Evolutionary conservation across 495 filamentous ascomycete genomes (phyloP).

Genomic region (Melanomma pulvis-pyrius): DNA sequence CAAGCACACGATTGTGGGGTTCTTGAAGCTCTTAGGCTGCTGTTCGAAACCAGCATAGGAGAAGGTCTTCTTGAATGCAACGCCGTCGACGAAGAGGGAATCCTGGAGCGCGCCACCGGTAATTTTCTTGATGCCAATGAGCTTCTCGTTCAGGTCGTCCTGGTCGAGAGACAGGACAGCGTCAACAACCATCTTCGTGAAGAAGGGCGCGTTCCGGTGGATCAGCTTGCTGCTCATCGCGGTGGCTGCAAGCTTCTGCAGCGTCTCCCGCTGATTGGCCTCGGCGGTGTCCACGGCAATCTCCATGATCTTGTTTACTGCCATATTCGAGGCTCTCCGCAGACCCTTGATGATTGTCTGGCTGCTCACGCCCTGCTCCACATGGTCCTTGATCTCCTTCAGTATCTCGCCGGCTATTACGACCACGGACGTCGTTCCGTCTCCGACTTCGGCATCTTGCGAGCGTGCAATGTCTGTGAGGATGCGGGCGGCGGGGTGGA

Average conservation of each 20-base stretch:
- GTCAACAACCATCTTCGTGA: conserved; percentile 99
- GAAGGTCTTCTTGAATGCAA: conserved; percentile 99
- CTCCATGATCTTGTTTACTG: conserved; percentile 98
- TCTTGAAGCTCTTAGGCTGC: conserved; percentile 91
- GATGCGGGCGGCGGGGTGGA: conserved; percentile 96
- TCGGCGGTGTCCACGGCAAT: conserved; percentile 88
- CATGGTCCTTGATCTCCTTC: conserved; percentile 91
- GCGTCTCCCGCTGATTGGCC: conserved; percentile 83
- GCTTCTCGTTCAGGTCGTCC: conserved; percentile 93
- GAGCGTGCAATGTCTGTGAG: conserved; percentile 97
- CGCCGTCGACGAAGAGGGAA: conserved; percentile 95
- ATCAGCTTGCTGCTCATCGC: conserved; percentile 99
- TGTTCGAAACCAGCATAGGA: conserved; percentile 99
- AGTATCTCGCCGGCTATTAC: conserved; percentile 94
- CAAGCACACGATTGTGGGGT: conserved; percentile 93
- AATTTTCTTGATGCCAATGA: conserved; percentile 97
- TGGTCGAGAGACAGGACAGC: conserved; percentile 97
- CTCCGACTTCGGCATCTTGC: conserved; percentile 98
- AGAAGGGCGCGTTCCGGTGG: conserved; percentile 94
- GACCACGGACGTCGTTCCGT: conserved; percentile 96
- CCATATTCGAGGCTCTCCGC: conserved; percentile 84
- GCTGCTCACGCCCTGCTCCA: conserved; percentile 95
- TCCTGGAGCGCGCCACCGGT: conserved; percentile 96
- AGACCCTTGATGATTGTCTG: conserved; percentile 97
- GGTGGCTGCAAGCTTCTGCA: conserved; percentile 87